Percentiles rank a stretch among this genome's conserved stretches.
These are phyloP conservation scores for Lentinus polychrous DNA, from an alignment of 1,284 basidiomycete genomes.

Conservation along the genomic window DNA sequence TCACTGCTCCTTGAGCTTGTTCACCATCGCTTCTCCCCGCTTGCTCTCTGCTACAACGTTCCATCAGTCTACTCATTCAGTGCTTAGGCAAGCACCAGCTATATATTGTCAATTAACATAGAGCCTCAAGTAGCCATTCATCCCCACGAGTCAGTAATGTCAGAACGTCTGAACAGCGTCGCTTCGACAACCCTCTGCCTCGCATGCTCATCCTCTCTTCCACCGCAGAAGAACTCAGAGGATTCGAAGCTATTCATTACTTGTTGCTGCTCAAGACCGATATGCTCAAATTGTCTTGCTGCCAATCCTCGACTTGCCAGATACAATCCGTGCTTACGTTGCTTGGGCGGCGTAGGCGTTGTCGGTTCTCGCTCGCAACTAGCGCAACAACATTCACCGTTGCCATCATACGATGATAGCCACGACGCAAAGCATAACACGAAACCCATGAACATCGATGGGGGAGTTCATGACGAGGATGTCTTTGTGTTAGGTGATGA, in stretches of 20 bases:
- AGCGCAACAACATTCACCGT: not conserved
- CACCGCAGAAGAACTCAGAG: conserved; percentile 20
- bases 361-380: conserved; percentile 25
- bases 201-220: conserved; percentile 57
- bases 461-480: conserved; percentile 48
- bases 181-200: conserved; percentile 38
- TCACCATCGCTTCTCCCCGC: no score
- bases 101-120: no score
- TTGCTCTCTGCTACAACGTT: no score
- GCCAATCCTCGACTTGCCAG: conserved; percentile 51
- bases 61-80: no score
- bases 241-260: conserved; percentile 38
- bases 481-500: conserved; percentile 55
- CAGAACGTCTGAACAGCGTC: no score
- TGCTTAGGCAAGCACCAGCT: no score
- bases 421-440: not conserved
- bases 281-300: conserved; percentile 47
- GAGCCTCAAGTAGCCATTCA: no score
- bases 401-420: no score
- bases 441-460: conserved; percentile 40
- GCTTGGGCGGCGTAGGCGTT: conserved; percentile 49
- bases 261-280: conserved; percentile 50
- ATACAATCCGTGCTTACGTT: conserved; percentile 61
- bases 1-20: no score
- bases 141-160: no score